Evolutionary conservation across 1,139 yeast genomes (phyloP).

Genomic region (Nakaseomyces delphensis): DNA sequence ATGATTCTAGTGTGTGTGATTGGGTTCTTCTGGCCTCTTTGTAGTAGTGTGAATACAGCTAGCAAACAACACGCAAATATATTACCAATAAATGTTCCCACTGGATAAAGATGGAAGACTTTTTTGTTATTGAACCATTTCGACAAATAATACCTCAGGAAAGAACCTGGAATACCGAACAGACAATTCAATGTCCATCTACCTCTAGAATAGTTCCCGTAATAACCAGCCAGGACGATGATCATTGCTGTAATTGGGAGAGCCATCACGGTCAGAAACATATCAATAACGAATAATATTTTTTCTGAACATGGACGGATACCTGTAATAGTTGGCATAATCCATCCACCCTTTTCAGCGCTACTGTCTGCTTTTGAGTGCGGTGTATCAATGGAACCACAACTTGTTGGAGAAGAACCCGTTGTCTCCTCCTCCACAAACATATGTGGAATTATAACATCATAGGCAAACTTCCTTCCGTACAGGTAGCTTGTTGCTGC

Average conservation of each 20-base stretch:
- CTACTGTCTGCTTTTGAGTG: neutral
- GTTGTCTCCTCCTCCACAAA: neutral
- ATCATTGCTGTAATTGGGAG: constrained; percentile 23
- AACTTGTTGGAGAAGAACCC: neutral
- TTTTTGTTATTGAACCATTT: constrained; percentile 38
- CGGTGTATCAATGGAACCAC: neutral
- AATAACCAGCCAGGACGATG: constrained; percentile 25
- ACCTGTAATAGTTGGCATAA: constrained; percentile 5
- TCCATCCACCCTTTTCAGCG: constrained; percentile 4
- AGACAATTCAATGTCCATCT: constrained; percentile 28
- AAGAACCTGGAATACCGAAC: constrained; percentile 28
- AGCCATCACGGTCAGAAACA: constrained; percentile 11
- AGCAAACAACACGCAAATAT: constrained; percentile 48
- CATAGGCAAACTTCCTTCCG: constrained; percentile 37
- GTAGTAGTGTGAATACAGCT: constrained; percentile 46
- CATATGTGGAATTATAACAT: constrained; percentile 11
- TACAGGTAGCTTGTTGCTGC: constrained; percentile 38
- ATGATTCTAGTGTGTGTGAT: constrained; percentile 29
- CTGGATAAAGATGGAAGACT: constrained; percentile 40
- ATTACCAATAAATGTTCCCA: constrained; percentile 73
- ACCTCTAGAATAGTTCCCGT: constrained; percentile 23
- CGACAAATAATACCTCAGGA: constrained; percentile 48
- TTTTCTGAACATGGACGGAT: constrained; percentile 8
- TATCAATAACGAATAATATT: constrained; percentile 10
- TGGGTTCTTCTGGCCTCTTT: constrained; percentile 36